Percentiles rank a stretch among this genome's conserved stretches.
phyloP scores from a whole-genome alignment of 1,284 basidiomycete genomes.

The Ganoderma sinense region DNA sequence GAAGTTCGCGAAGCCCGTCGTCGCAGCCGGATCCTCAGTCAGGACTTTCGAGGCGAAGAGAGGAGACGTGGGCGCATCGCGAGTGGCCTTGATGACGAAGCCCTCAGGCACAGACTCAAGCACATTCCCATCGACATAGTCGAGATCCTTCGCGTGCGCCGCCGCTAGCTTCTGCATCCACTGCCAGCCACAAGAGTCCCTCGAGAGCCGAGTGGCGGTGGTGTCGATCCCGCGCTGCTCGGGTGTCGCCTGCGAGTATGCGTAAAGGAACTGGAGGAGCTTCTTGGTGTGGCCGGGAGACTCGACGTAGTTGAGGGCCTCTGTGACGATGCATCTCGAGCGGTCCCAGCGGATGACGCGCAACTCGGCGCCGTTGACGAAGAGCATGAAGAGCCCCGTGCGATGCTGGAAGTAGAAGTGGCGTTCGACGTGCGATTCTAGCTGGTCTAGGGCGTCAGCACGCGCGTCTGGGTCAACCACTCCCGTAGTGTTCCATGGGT shows the following conservation, averaged over 20 bases:
- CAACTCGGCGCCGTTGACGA: slow-evolving; percentile 13
- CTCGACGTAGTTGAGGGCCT: slow-evolving; percentile 12
- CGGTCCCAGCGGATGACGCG: slow-evolving; percentile 26
- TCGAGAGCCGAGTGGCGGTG: slow-evolving; percentile 8
- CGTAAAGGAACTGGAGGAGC: slow-evolving; percentile 10
- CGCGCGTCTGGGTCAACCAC: background rate
- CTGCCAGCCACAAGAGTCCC: slow-evolving; percentile 10
- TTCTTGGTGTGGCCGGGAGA: background rate
- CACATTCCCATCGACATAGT: background rate
- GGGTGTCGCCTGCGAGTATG: slow-evolving; percentile 2
- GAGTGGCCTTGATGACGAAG: background rate
- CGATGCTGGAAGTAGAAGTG: slow-evolving; percentile 17
- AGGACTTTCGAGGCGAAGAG: background rate
- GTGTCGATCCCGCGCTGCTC: slow-evolving; percentile 13
- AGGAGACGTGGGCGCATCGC: background rate
- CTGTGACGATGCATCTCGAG: slow-evolving; percentile 14
- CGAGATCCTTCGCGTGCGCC: background rate
- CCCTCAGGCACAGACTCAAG: background rate
- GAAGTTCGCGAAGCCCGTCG: background rate
- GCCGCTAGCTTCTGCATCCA: slow-evolving; percentile 13
- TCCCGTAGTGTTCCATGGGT: no score
- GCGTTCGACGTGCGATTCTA: slow-evolving; percentile 1
- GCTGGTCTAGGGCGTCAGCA: background rate
- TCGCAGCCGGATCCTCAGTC: background rate
- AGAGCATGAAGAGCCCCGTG: slow-evolving; percentile 15